phyloP scores from a whole-genome alignment of 257 asterid genomes.

The Catharanthus roseus region DNA sequence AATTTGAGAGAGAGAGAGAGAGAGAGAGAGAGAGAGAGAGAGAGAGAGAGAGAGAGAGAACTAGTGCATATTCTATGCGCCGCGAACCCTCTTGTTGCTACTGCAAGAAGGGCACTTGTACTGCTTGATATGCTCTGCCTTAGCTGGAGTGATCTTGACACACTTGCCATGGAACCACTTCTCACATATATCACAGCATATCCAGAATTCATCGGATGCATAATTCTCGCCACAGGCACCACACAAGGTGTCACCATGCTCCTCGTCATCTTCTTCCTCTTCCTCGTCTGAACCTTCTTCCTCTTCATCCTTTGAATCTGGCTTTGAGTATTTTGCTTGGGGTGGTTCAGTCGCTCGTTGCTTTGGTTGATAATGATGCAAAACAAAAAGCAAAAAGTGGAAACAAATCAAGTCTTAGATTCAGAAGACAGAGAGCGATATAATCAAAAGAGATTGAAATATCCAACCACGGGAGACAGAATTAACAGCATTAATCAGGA shows the following conservation, averaged over 20 bases:
- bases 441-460: background rate
- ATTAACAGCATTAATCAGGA: background rate
- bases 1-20: too few relatives aligned
- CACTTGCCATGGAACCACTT: conserved; percentile 90
- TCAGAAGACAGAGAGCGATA: background rate
- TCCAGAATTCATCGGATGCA: conserved; percentile 70
- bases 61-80: background rate
- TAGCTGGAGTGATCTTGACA: conserved; percentile 78
- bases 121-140: conserved; percentile 75
- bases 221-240: conserved; percentile 65
- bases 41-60: too few relatives aligned
- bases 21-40: too few relatives aligned
- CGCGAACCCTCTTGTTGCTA: conserved; percentile 62
- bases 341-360: conserved; percentile 35
- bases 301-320: conserved; percentile 42
- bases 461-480: background rate
- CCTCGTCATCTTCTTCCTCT: conserved; percentile 54
- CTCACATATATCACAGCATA: conserved; percentile 76
- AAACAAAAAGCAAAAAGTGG: conserved; percentile 3
- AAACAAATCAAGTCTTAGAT: background rate
- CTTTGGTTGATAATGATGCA: conserved; percentile 16
- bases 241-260: conserved; percentile 63
- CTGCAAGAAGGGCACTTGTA: conserved; percentile 87
- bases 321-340: conserved; percentile 31
- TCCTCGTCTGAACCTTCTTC: conserved; percentile 50